Evolutionary conservation across 129 eudicot species (phyloP).

Genomic region (Lonicera japonica): DNA sequence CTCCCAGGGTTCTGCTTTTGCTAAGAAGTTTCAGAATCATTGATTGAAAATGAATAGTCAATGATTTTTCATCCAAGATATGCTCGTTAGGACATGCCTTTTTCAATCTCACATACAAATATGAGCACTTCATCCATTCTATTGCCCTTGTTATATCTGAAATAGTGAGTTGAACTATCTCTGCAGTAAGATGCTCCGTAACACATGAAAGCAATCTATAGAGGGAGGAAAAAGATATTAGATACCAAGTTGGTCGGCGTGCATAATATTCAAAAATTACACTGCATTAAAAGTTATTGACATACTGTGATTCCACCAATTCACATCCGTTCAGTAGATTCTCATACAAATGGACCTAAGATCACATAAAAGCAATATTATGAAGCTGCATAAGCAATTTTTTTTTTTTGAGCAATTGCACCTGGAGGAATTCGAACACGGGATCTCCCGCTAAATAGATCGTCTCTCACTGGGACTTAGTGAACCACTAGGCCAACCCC

Average conservation of each 20-base stretch:
- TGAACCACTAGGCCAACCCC: too few species aligned
- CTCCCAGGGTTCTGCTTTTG: slow-evolving; percentile 71
- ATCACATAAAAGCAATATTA: slow-evolving; percentile 11
- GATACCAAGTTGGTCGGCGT: not conserved
- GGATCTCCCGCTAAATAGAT: too few species aligned
- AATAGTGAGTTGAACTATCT: slow-evolving; percentile 86
- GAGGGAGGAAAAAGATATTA: slow-evolving; percentile 25
- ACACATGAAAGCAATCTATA: slow-evolving; percentile 84
- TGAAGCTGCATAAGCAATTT: slow-evolving; percentile 5
- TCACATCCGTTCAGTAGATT: slow-evolving; percentile 92
- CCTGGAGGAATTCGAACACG: too few species aligned
- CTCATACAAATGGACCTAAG: slow-evolving; percentile 89
- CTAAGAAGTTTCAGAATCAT: slow-evolving; percentile 32
- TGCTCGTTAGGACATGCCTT: slow-evolving; percentile 46
- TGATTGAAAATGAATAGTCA: not conserved
- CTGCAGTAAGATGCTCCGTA: slow-evolving; percentile 98
- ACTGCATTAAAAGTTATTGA: slow-evolving; percentile 12
- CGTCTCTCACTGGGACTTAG: too few species aligned
- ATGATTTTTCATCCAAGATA: slow-evolving; percentile 9
- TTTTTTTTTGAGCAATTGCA: too few species aligned
- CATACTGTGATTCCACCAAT: slow-evolving; percentile 97
- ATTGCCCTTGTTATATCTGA: slow-evolving; percentile 90
- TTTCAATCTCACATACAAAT: slow-evolving; percentile 84
- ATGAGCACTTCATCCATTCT: slow-evolving; percentile 98
- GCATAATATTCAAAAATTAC: not conserved